Evolutionary conservation across 2,329 filamentous ascomycete species (phyloP), one percentile per base, ranked within the genome.

Genomic region (Orbilia javanica): DNA sequence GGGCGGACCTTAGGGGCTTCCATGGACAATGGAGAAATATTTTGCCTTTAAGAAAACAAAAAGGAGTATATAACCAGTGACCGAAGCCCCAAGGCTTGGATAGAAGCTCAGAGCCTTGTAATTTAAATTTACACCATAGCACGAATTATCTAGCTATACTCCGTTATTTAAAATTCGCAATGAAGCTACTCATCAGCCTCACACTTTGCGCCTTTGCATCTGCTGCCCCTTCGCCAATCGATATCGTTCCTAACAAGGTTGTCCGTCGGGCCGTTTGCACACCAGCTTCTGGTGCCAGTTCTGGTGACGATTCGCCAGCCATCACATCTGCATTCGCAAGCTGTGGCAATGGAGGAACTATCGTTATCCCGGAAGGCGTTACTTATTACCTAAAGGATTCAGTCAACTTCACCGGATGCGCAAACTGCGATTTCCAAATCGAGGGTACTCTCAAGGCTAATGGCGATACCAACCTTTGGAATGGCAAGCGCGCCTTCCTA

Each of bases 341-440:
- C 10, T 86, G 85, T 66, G 85, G 85, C 11, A 82, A 83, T 10
- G 84, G 85, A 11, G 86, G 86, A n/a, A 86, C 84, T 0, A 86
- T 87, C 18, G 81, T 85, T 1, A 84, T 87, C 36, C 85, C 86
- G 0, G 81, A 83, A 0, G 83, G 83, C 8, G 82, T 80, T 2
- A 86, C 85, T 0, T 87, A 86, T 80, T 83, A 83, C 70, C 81
- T 87, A 29, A 84, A 84, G 70, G 85, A 84, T n/a, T 83, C 83
- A 0, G 81, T 87, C 8, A 82, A 84, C 52, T 85, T 87, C 42
- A 82, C 82, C 0, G 84, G 84, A 1, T 87, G 86, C 80, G 80
- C 79, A 3, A 83, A 82, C n/a, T 87, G 86, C 79, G 85, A 85
- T 50, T 82, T 87, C 57, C 84, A 87, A 73, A 81, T 87, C 4